phyloP scores from a whole-genome alignment of 2,329 filamentous ascomycete genomes.

The Ophiosphaerella herpotricha region DNA sequence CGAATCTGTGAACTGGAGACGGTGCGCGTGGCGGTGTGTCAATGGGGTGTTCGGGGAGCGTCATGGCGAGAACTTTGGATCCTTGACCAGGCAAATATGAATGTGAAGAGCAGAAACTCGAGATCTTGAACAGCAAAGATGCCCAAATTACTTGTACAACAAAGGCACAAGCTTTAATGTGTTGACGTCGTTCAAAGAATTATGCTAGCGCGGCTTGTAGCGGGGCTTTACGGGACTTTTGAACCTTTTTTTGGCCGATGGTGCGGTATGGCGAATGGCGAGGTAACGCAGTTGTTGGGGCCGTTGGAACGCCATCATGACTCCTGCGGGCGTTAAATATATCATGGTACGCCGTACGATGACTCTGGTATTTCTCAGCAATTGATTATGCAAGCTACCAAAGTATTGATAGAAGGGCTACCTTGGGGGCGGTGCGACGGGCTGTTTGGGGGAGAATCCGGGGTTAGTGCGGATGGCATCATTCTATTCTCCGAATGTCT shows the following conservation, averaged over 20 bases:
- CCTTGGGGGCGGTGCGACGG: conserved; percentile 18
- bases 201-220: conserved; percentile 17
- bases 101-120: background rate
- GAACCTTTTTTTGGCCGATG: conserved; percentile 28
- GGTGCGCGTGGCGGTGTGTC: conserved; percentile 75
- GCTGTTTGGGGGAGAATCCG: conserved; percentile 23
- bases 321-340: conserved; percentile 12
- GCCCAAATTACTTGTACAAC: background rate
- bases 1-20: conserved; percentile 79
- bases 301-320: conserved; percentile 2
- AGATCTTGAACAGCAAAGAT: background rate
- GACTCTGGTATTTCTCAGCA: conserved; percentile 30
- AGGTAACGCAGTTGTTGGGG: background rate
- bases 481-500: conserved; percentile 39
- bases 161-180: background rate
- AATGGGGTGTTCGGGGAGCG: conserved; percentile 59
- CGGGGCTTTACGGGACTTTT: conserved; percentile 13
- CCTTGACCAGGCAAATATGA: background rate
- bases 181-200: conserved; percentile 16
- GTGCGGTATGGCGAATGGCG: conserved; percentile 23
- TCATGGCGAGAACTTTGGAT: conserved; percentile 35
- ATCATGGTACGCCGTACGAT: conserved; percentile 5
- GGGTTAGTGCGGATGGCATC: conserved; percentile 37
- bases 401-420: conserved; percentile 5
- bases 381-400: conserved; percentile 20